A percentile compares a stretch with the other conserved stretches of the same genome.
Evolutionary conservation across 2,329 filamentous ascomycete species (phyloP).

Genomic region (Cladosporium sp.): DNA sequence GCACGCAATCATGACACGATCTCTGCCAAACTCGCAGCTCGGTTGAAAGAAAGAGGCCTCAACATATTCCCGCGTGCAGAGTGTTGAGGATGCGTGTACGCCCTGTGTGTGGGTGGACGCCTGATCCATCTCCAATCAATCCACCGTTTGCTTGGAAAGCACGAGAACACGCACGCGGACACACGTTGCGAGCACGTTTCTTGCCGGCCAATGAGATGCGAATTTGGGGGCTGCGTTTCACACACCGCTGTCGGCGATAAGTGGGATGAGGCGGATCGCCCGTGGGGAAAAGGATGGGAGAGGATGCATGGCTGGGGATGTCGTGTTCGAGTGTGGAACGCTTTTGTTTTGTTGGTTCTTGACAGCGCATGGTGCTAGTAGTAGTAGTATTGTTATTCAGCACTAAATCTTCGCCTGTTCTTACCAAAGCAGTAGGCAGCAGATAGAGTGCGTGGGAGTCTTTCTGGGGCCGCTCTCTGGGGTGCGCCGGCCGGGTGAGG

Average conservation of each 20-base stretch:
- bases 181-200: background rate
- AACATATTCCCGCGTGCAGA: background rate
- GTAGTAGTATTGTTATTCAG: background rate
- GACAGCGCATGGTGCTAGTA: background rate
- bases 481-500: slow-evolving; percentile 5
- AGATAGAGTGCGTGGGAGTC: background rate
- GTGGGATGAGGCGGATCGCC: slow-evolving; percentile 3
- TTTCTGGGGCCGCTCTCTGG: slow-evolving; percentile 3
- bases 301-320: background rate
- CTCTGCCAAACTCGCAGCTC: background rate
- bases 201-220: background rate
- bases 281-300: background rate
- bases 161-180: background rate
- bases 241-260: background rate
- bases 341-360: background rate
- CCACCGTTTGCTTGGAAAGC: background rate
- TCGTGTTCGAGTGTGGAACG: background rate
- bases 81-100: background rate
- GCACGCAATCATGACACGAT: slow-evolving; percentile 3
- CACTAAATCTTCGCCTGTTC: background rate
- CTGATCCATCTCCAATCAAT: background rate
- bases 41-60: background rate
- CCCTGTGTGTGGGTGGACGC: background rate
- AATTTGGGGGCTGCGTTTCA: background rate
- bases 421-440: background rate